Percentiles rank a stretch among this genome's conserved stretches.
phyloP scores from a whole-genome alignment of 2,329 filamentous ascomycete species.

The Alternaria brassicicola region DNA sequence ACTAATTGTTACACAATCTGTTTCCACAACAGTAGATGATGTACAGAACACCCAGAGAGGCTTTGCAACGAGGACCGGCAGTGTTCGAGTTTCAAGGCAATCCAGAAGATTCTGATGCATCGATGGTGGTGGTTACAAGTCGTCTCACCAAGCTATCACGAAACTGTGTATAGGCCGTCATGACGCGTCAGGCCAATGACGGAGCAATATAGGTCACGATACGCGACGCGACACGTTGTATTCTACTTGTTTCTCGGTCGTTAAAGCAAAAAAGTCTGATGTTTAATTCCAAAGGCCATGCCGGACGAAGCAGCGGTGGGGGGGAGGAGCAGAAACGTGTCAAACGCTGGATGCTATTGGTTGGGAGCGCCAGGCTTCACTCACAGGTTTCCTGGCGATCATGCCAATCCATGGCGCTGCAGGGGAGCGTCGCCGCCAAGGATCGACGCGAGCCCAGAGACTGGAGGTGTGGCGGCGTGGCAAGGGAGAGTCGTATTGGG shows the following conservation, averaged over 20 bases:
- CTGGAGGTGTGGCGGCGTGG: background rate
- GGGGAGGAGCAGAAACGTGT: slow-evolving; percentile 13
- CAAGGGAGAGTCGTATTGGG: background rate
- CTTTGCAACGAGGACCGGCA: too few relatives aligned
- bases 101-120: background rate
- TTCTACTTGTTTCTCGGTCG: background rate
- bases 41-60: background rate
- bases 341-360: slow-evolving; percentile 13
- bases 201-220: background rate
- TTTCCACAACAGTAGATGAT: background rate
- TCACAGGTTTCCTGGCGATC: slow-evolving; percentile 12
- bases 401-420: slow-evolving; percentile 14
- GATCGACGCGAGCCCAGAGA: slow-evolving; percentile 10
- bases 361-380: background rate
- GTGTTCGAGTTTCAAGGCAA: background rate
- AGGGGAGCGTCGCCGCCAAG: slow-evolving; percentile 17
- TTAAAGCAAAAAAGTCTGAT: background rate
- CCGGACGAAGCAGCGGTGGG: slow-evolving; percentile 14
- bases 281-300: background rate
- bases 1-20: background rate
- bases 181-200: slow-evolving; percentile 2
- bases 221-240: background rate
- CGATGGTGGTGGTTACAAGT: background rate
- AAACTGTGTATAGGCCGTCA: slow-evolving; percentile 5
- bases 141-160: slow-evolving; percentile 12